Evolutionary conservation across 139 green algal genomes (phyloP), one percentile per base, ranked within the genome.

Genomic region (Coccomyxa sp.): DNA sequence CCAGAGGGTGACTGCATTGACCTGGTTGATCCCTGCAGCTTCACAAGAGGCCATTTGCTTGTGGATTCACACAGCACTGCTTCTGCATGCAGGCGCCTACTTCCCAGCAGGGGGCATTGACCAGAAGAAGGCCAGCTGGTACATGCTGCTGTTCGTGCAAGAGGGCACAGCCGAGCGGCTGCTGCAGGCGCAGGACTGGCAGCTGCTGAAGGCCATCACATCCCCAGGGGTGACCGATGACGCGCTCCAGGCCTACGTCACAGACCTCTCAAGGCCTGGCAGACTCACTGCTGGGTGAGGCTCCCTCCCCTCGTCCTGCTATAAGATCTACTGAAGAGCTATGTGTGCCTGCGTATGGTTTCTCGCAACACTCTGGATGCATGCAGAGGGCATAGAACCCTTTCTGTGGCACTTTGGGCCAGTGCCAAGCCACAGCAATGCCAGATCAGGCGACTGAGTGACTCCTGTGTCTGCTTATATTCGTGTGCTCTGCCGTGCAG

Each of bases 81-180:
- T 31, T 31, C 50, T 36, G 55, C 75, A 29, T 44, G n/a, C 64
- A 80, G 70, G 76, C 68, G 54, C 58, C 38, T 37, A 8, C 14
- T 80, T 29, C 37, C 10, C 33, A 50, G 69, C 69, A 1, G 69
- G 76, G 2, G 76, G 78, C 2, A 68, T 40, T 36, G 31, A 31
- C 2, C 71, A 78, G 54, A 39, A 71, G 7, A 35, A 73, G 44
- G 34, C 55, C 36, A 64, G 44, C 33, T 82, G 78, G 78, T 82
- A 82, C 36, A 74, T 77, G 36, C 71, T 82, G 34, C 76, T 74
- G 35, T 82, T 82, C 70, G 68, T 75, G 64, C 75, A 75, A 18
- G 27, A 50, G 7, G 76, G 39, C 9, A n/a, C 68, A 14, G 37
- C 76, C 41, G 76, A 80, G 76, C 40, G n/a, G 38, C 39, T 37